phyloP scores from a whole-genome alignment of 164 flowering plant genomes.

The Platanus orientalis region DNA sequence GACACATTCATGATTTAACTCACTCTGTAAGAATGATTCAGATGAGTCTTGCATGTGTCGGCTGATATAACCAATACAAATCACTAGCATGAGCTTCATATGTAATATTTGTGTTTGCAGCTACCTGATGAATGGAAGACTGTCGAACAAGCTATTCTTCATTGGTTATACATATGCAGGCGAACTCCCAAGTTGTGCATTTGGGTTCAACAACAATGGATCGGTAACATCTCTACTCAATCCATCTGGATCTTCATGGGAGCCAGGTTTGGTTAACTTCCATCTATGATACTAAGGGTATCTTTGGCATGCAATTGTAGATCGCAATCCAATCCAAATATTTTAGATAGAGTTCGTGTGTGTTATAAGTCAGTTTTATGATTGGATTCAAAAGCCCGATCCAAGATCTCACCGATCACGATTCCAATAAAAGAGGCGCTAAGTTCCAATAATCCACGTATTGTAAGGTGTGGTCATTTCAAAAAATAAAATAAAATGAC shows the following conservation, averaged over 20 bases:
- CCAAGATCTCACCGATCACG: no score
- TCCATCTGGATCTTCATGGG: background rate
- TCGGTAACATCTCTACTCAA: slow-evolving; percentile 34
- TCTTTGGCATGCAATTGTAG: no score
- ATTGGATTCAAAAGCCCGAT: no score
- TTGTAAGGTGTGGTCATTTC: no score
- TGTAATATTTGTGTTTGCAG: slow-evolving; percentile 39
- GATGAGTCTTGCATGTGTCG: background rate
- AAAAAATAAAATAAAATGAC: no score
- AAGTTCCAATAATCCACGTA: no score
- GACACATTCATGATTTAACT: background rate
- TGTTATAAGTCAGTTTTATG: no score
- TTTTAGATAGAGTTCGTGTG: no score
- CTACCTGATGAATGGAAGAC: slow-evolving; percentile 52
- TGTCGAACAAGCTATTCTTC: slow-evolving; percentile 48
- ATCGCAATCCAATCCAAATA: no score
- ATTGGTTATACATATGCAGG: slow-evolving; percentile 86
- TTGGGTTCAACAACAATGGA: slow-evolving; percentile 74
- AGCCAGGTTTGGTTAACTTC: no score
- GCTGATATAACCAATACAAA: background rate
- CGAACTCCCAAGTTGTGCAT: slow-evolving; percentile 90
- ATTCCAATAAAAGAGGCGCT: no score
- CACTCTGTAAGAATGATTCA: background rate
- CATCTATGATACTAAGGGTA: no score
- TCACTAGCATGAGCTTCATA: background rate